phyloP scores from a whole-genome alignment of 2,329 filamentous ascomycete species.

The Aureobasidium sp. region DNA sequence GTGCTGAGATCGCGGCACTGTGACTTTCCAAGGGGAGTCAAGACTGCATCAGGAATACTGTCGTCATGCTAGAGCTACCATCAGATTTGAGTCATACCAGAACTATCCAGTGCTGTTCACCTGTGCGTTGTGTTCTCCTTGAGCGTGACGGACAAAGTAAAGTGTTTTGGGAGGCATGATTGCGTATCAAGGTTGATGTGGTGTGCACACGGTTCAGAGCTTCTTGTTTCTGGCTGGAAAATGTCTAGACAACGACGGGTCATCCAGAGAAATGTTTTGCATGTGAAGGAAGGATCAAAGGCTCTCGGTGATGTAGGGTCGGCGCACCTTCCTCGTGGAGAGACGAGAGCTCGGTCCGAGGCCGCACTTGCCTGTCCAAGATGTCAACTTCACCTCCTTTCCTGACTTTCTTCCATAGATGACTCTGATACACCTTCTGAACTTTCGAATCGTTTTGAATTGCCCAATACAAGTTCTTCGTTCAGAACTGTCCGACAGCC shows the following conservation, averaged over 20 bases:
- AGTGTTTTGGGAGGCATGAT: slow-evolving; percentile 33
- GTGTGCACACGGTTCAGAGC: background rate
- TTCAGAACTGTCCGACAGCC: too few relatives aligned
- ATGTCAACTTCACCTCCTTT: background rate
- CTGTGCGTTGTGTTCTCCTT: slow-evolving; percentile 62
- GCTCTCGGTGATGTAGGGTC: background rate
- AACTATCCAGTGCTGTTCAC: background rate
- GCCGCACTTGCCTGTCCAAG: background rate
- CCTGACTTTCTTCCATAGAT: too few relatives aligned
- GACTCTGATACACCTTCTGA: background rate
- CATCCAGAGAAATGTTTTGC: background rate
- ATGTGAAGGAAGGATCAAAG: background rate
- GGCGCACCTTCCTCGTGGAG: background rate
- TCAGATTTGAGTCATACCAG: slow-evolving; percentile 20
- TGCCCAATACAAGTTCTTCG: background rate
- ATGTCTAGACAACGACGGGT: background rate
- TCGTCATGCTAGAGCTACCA: slow-evolving; percentile 49
- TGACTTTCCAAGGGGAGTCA: slow-evolving; percentile 63
- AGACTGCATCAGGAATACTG: slow-evolving; percentile 60
- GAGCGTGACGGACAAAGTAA: slow-evolving; percentile 62
- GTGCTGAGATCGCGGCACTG: slow-evolving; percentile 60
- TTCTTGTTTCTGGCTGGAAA: background rate
- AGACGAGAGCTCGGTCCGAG: background rate
- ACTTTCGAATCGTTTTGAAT: too few relatives aligned
- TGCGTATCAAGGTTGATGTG: background rate